Evolutionary conservation across 2,329 filamentous ascomycete genomes (phyloP).

Genomic region (Domatiomyces globalis): DNA sequence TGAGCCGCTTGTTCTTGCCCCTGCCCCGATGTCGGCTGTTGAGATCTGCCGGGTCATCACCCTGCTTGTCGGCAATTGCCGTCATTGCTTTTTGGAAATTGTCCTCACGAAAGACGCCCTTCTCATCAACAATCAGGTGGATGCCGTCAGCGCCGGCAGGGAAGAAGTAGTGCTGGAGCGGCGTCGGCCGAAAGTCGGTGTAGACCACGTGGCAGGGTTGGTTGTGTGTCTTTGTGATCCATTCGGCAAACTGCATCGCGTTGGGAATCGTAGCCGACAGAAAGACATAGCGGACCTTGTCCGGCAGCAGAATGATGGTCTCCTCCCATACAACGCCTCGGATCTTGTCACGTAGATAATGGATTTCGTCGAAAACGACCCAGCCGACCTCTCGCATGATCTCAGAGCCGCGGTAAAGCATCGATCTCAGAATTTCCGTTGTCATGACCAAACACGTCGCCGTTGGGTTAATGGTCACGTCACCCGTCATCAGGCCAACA

Average conservation of each 20-base stretch:
- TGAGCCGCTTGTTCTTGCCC: conserved; percentile 81
- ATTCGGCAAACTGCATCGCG: conserved; percentile 97
- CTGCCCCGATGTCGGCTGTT: conserved; percentile 70
- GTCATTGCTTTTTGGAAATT: conserved; percentile 97
- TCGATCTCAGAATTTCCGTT: conserved; percentile 95
- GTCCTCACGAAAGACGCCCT: conserved; percentile 86
- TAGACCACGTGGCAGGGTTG: conserved; percentile 98
- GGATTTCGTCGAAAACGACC: conserved; percentile 97
- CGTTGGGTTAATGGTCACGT: conserved; percentile 98
- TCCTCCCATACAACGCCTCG: conserved; percentile 98
- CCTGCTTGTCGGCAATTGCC: conserved; percentile 73
- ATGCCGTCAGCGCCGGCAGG: conserved; percentile 86
- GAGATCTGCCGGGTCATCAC: conserved; percentile 65
- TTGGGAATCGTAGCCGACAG: conserved; percentile 96
- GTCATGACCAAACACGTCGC: conserved; percentile 98
- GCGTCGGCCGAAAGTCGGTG: conserved; percentile 93
- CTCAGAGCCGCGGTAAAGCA: conserved; percentile 95
- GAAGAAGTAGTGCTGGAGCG: conserved; percentile 95
- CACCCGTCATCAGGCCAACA: conserved; percentile 94
- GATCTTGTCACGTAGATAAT: conserved; percentile 90
- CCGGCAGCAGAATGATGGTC: conserved; percentile 91
- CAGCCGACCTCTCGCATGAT: conserved; percentile 99
- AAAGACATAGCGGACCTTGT: conserved; percentile 98
- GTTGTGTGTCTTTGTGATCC: conserved; percentile 95
- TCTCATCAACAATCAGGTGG: conserved; percentile 88